Conservation (phyloP, 75 land plant species). For the Pinus tabuliformis region DNA sequence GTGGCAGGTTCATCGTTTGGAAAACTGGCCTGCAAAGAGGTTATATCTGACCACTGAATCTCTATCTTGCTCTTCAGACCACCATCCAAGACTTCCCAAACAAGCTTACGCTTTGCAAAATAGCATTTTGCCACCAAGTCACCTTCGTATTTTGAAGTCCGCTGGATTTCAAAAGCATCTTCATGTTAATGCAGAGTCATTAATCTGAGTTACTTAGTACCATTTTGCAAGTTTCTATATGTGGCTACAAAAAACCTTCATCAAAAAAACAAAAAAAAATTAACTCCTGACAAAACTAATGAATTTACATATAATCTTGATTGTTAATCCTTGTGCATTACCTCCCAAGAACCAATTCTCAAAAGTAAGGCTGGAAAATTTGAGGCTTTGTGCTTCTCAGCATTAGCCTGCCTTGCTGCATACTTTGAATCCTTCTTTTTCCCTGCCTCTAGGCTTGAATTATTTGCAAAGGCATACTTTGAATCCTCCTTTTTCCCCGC, state of each 20-base stretch:
- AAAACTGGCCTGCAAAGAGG: slow-evolving; percentile 49
- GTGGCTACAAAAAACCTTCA: not conserved
- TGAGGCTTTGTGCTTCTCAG: slow-evolving; percentile 77
- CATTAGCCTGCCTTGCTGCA: not conserved
- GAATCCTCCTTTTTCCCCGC: slow-evolving; percentile 4
- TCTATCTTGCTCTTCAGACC: slow-evolving; percentile 87
- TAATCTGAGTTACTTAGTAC: not conserved
- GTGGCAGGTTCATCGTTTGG: slow-evolving; percentile 42
- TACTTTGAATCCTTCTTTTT: slow-evolving; percentile 12
- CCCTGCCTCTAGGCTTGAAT: not conserved
- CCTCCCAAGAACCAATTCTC: slow-evolving; percentile 87
- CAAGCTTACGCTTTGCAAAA: slow-evolving; percentile 83
- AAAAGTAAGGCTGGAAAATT: slow-evolving; percentile 60
- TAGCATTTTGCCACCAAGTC: slow-evolving; percentile 88
- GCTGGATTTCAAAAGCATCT: slow-evolving; percentile 17
- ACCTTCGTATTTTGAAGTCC: slow-evolving; percentile 46
- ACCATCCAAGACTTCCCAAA: slow-evolving; percentile 86
- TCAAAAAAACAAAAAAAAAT: too few relatives aligned
- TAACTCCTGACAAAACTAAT: not conserved
- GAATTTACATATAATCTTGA: not conserved
- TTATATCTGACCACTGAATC: slow-evolving; percentile 88
- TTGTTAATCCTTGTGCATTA: slow-evolving; percentile 5
- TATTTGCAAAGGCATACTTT: not conserved
- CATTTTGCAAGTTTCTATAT: not conserved
- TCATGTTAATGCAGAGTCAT: not conserved